Conservation (phyloP, 179 eudicot genomes). For the Vitellaria paradoxa region DNA sequence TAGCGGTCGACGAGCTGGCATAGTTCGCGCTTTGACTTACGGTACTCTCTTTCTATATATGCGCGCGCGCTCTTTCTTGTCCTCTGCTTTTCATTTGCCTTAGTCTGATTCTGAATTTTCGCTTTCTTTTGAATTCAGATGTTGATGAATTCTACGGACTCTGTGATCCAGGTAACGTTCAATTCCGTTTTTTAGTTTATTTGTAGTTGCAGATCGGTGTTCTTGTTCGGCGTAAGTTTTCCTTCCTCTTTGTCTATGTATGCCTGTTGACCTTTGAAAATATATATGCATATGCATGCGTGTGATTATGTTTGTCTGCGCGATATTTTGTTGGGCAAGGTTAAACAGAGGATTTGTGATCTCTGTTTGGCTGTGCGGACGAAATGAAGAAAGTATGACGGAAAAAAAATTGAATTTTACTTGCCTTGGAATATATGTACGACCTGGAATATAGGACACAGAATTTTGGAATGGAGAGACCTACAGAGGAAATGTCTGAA, state of each 20-base stretch:
- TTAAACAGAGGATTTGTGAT: not conserved
- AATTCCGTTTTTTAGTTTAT: not conserved
- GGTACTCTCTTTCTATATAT: conserved; percentile 15
- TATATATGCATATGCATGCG: not conserved
- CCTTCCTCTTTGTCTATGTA: no score
- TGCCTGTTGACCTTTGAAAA: not conserved
- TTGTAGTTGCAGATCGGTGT: not conserved
- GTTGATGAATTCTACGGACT: conserved; percentile 40
- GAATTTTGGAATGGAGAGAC: no score
- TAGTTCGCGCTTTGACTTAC: conserved; percentile 40
- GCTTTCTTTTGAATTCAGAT: conserved; percentile 22
- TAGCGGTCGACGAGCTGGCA: conserved; percentile 35
- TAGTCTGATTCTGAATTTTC: not conserved
- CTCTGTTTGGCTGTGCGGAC: not conserved
- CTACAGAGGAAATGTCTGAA: no score
- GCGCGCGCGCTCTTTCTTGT: not conserved
- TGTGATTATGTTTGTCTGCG: no score
- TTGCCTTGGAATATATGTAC: no score
- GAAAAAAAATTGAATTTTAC: not conserved
- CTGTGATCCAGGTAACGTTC: conserved; percentile 41
- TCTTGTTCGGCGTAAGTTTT: not conserved
- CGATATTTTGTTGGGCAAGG: not conserved
- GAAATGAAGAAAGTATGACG: not conserved
- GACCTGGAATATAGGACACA: no score
- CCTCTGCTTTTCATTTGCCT: not conserved